Evolutionary conservation across 2,329 filamentous ascomycete genomes (phyloP).

Genomic region (Colletotrichum godetiae): DNA sequence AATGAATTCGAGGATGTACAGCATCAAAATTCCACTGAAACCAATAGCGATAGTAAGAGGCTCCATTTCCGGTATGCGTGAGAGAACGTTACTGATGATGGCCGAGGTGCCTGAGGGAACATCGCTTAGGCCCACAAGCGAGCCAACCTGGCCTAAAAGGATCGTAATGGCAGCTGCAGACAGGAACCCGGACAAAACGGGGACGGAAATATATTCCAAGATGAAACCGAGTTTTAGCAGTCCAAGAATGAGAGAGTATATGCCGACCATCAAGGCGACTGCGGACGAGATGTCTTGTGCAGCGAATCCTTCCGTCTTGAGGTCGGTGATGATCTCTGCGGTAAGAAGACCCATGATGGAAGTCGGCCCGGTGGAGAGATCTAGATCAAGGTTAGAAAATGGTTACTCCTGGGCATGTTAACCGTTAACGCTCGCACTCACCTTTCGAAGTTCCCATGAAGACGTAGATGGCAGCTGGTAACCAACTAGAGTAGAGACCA

Average conservation of each 20-base stretch:
- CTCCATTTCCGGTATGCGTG: constrained; percentile 65
- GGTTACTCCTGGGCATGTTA: accelerated
- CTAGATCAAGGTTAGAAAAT: constrained; percentile 44
- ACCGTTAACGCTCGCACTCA: constrained; percentile 38
- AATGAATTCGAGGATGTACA: constrained; percentile 66
- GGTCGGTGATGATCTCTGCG: constrained; percentile 66
- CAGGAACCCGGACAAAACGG: constrained; percentile 74
- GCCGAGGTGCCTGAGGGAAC: constrained; percentile 64
- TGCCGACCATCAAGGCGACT: constrained; percentile 72
- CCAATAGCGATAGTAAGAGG: constrained; percentile 70
- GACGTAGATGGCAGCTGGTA: constrained; percentile 67
- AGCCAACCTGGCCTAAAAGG: constrained; percentile 72
- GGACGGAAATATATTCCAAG: constrained; percentile 73
- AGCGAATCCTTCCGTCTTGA: constrained; percentile 60
- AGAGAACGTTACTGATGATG: constrained; percentile 70
- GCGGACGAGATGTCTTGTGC: constrained; percentile 69
- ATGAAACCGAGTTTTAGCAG: constrained; percentile 73
- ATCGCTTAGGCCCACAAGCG: constrained; percentile 65
- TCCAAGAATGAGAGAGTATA: constrained; percentile 69
- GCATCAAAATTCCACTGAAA: constrained; percentile 65
- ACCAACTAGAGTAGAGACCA: constrained; percentile 69
- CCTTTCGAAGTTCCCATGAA: constrained; percentile 73
- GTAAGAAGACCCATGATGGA: constrained; percentile 73
- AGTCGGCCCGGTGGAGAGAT: constrained; percentile 72
- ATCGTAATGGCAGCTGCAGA: constrained; percentile 75